phyloP scores from a whole-genome alignment of 352 stramenopile genomes.

The Pythium folliculosum region DNA sequence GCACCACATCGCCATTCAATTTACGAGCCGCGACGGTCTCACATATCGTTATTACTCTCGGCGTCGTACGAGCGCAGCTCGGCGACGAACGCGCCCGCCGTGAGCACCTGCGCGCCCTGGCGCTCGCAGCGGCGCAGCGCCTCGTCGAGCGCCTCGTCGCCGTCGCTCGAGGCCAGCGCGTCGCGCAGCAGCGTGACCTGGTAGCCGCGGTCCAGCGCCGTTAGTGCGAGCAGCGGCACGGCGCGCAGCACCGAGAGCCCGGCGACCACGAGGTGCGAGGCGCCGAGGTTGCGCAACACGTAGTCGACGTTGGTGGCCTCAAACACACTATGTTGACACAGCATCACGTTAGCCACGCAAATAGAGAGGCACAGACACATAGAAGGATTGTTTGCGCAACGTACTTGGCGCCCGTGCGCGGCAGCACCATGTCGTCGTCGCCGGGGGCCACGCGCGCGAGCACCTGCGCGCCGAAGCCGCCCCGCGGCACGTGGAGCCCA shows the following conservation, averaged over 20 bases:
- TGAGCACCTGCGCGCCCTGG: constrained; percentile 26
- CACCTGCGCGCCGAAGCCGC: constrained; percentile 69
- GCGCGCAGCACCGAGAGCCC: constrained; percentile 85
- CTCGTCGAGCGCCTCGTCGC: constrained; percentile 21
- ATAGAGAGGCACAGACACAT: background rate
- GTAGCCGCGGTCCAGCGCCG: constrained; percentile 87
- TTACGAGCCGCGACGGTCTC: background rate
- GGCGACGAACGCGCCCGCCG: constrained; percentile 23
- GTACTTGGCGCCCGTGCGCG: constrained; percentile 81
- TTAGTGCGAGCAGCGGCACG: constrained; percentile 78
- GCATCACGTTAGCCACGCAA: background rate
- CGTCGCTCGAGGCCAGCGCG: constrained; percentile 36
- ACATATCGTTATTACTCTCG: constrained; percentile 3
- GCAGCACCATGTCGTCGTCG: constrained; percentile 81
- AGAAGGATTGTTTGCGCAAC: background rate
- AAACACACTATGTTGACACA: constrained; percentile 62
- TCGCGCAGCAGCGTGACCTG: constrained; percentile 85
- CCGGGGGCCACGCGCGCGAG: constrained; percentile 48
- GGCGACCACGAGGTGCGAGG: constrained; percentile 84
- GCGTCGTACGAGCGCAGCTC: constrained; percentile 22
- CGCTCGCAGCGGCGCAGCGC: constrained; percentile 24
- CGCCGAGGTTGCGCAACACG: constrained; percentile 82
- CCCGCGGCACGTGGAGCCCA: constrained; percentile 70
- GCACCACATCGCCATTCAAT: background rate
- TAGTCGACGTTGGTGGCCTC: constrained; percentile 89